A percentile compares a stretch with the other conserved stretches of the same genome.
These are phyloP conservation scores for Sarocladiaceae sp. DNA, from an alignment of 2,329 filamentous ascomycete species.

Conservation along the genomic window DNA sequence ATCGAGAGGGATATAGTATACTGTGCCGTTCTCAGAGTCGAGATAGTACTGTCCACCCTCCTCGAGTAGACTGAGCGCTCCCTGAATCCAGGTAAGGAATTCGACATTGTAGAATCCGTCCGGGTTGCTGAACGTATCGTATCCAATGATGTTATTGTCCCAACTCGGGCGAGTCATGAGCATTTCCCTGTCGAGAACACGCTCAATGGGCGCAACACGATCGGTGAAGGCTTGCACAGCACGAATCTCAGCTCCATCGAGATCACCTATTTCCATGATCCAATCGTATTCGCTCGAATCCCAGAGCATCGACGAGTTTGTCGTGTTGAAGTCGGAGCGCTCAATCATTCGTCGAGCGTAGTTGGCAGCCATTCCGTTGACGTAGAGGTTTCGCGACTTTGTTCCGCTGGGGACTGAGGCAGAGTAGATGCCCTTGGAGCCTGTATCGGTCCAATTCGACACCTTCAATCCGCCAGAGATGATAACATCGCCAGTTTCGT, in stretches of 20 bases:
- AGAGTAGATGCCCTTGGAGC: background rate
- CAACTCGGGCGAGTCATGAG: background rate
- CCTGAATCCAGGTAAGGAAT: background rate
- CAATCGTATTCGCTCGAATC: background rate
- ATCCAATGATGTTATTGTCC: conserved; percentile 7
- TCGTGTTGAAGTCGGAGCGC: background rate
- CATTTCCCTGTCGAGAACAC: background rate
- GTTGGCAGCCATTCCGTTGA: background rate
- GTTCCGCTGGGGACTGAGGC: background rate
- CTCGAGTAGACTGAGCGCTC: background rate
- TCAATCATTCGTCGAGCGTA: background rate
- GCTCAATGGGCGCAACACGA: background rate
- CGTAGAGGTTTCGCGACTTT: background rate
- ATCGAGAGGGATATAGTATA: background rate
- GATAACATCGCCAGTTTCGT: background rate
- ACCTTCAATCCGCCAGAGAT: background rate
- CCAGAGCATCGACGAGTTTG: background rate
- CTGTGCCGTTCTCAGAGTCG: background rate
- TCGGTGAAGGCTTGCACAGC: background rate
- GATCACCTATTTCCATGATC: background rate
- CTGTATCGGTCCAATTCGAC: background rate
- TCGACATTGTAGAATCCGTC: background rate
- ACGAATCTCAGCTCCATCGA: background rate
- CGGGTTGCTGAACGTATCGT: conserved; percentile 2
- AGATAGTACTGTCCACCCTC: background rate